A percentile compares a stretch with the other conserved stretches of the same genome.
These are phyloP conservation scores for Oehlia diaphana DNA, from an alignment of 192 early-diverging fungal species.

Conservation along the genomic window DNA sequence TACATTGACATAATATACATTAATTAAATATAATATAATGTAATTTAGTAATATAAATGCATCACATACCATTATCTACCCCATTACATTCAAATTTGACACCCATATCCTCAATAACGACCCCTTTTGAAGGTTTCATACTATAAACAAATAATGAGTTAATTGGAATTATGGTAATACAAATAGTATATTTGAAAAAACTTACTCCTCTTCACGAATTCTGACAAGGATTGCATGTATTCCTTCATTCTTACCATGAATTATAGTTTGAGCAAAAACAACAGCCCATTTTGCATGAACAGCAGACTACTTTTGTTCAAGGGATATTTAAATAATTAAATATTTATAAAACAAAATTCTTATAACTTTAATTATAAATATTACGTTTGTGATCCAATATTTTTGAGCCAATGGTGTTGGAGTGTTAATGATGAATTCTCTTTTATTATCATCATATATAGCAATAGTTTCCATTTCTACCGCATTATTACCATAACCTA, in stretches of 20 bases:
- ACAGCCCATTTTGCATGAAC: constrained; percentile 70
- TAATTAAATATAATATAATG: not conserved
- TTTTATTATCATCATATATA: constrained; percentile 50
- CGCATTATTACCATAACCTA: constrained; percentile 82
- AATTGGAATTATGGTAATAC: constrained; percentile 1
- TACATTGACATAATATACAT: constrained; percentile 54
- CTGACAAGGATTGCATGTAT: constrained; percentile 73
- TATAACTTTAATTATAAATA: constrained; percentile 11
- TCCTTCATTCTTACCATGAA: constrained; percentile 66
- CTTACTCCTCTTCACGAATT: constrained; percentile 66
- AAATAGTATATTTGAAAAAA: not conserved
- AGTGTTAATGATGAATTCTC: constrained; percentile 75
- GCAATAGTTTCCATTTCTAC: constrained; percentile 80
- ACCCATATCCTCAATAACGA: constrained; percentile 77
- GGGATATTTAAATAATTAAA: not conserved
- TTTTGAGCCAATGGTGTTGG: constrained; percentile 71
- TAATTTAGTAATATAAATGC: not conserved
- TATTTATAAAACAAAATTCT: not conserved
- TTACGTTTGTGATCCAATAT: constrained; percentile 82
- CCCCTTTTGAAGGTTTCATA: constrained; percentile 62
- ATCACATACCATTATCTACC: constrained; percentile 73
- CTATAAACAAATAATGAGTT: constrained; percentile 17
- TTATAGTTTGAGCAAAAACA: constrained; percentile 77
- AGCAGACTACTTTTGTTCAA: constrained; percentile 39
- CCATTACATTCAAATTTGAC: constrained; percentile 70